A percentile compares a stretch with the other conserved stretches of the same genome.
Conservation (phyloP, 1,139 yeast species). For the Kluyveromyces sp. region DNA sequence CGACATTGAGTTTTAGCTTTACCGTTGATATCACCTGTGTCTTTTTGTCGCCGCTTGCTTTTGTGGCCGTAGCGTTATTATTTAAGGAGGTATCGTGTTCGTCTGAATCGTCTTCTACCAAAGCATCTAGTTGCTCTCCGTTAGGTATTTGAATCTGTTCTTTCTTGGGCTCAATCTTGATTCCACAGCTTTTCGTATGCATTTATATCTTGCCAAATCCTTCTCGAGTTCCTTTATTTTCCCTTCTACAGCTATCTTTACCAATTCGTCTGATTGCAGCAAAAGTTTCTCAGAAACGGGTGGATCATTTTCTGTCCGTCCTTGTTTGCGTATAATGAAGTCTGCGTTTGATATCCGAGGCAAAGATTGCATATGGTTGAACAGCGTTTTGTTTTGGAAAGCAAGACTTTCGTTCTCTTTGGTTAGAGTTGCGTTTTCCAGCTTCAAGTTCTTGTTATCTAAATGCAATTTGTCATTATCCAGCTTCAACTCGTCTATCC, state of each 20-base stretch:
- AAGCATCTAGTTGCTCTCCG: conserved; percentile 4
- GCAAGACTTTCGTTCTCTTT: not conserved
- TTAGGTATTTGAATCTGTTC: conserved; percentile 6
- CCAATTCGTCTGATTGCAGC: conserved; percentile 2
- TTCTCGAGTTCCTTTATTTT: conserved; percentile 26
- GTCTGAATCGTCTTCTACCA: conserved; percentile 2
- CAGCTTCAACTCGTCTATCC: conserved; percentile 26
- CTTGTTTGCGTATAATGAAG: not conserved
- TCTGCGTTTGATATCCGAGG: conserved; percentile 5
- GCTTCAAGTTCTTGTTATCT: not conserved
- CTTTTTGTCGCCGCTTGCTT: not conserved
- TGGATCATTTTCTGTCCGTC: not conserved
- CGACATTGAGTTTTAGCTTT: not conserved
- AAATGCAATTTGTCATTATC: conserved; percentile 28
- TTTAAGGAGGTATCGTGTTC: not conserved
- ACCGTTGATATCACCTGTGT: not conserved
- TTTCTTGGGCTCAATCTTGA: conserved; percentile 3
- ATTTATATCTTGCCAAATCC: conserved; percentile 22
- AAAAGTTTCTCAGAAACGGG: not conserved
- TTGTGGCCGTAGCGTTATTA: not conserved
- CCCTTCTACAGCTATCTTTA: conserved; percentile 15
- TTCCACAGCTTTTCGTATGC: conserved; percentile 15
- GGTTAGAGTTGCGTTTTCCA: not conserved
- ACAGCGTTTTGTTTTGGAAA: not conserved
- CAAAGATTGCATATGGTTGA: conserved; percentile 20